Percentiles rank a stretch among this genome's conserved stretches.
Conservation (phyloP, 2,329 filamentous ascomycete species). For the Cercospora janseana region DNA sequence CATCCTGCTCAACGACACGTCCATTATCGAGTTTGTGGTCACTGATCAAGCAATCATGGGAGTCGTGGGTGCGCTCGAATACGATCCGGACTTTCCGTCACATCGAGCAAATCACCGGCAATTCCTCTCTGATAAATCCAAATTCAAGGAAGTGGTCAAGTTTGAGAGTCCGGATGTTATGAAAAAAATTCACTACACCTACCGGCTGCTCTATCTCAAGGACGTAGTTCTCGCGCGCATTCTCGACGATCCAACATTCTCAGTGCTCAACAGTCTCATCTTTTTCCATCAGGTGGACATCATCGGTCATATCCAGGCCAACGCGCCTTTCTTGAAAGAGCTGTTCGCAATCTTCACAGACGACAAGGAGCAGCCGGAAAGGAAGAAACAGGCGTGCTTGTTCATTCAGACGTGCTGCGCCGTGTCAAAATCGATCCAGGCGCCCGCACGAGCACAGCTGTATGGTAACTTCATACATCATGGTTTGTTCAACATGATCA, state of each 20-base stretch:
- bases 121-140: conserved; percentile 82
- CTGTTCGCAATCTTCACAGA: conserved; percentile 81
- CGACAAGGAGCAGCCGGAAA: conserved; percentile 58
- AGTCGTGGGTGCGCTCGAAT: conserved; percentile 93
- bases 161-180: conserved; percentile 80
- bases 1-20: conserved; percentile 89
- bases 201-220: conserved; percentile 93
- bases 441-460: conserved; percentile 72
- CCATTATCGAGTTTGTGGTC: conserved; percentile 91
- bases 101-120: conserved; percentile 97
- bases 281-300: conserved; percentile 99
- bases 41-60: conserved; percentile 85
- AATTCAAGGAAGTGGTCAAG: conserved; percentile 93
- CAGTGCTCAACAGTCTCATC: conserved; percentile 93
- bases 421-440: conserved; percentile 92
- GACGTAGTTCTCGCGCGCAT: conserved; percentile 97
- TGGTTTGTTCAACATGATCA: conserved; percentile 84
- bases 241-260: conserved; percentile 95
- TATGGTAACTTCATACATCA: conserved; percentile 88
- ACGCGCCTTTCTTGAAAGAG: conserved; percentile 73
- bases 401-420: conserved; percentile 96
- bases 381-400: conserved; percentile 89
- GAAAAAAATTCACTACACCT: conserved; percentile 93
- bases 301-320: conserved; percentile 87
- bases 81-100: conserved; percentile 94